Evolutionary conservation across 2,329 filamentous ascomycete species (phyloP), one percentile per base, ranked within the genome.

Genomic region (Cladosporium sphaerospermum): DNA sequence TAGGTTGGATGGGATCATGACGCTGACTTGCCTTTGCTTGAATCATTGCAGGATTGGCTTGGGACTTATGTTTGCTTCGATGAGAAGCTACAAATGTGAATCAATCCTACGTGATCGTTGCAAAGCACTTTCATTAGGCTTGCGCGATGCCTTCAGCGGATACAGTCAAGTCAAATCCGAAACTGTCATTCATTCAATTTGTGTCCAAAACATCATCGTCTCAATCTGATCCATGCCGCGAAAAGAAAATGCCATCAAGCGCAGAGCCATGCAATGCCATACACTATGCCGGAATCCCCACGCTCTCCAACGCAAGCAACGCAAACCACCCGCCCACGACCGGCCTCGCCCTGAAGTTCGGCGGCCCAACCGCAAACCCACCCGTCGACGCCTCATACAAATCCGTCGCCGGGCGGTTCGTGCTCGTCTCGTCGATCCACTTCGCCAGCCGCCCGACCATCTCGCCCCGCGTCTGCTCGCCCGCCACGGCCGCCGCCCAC

Each of bases 271-370:
- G 23, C 23, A 5, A 28, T 7, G 23, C 23, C 23, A 28, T 7
- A 5, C 23, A 7, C 32, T 23, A 53, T 3, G 18, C 44, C 3
- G 57, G 56, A 19, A 61, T 51, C 3, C 59, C 59, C 7, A 51
- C 46, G 39, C 48, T n/a, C 4, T 71, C 54, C 55, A 68, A 52
- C 19, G 63, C 66, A 52, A 80, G 64, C 53, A 78, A 61, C 19
- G 76, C 72, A 66, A 79, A 80, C 45, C 71, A 67, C 1, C 75
- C 77, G 0, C 78, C 78, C 53, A 79, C 66, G 3, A 78, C 76
- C 3, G 78, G 77, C 16, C 78, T 68, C 9, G 76, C 76, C 45
- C 71, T 69, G 57, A 79, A 79, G 5, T 9, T 73, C 75, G 48
- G 71, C 68, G 57, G 43, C 16, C 50, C 50, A 76, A 77, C 6